Conservation (phyloP, 1,284 basidiomycete species). For the Malassezia brasiliensis region DNA sequence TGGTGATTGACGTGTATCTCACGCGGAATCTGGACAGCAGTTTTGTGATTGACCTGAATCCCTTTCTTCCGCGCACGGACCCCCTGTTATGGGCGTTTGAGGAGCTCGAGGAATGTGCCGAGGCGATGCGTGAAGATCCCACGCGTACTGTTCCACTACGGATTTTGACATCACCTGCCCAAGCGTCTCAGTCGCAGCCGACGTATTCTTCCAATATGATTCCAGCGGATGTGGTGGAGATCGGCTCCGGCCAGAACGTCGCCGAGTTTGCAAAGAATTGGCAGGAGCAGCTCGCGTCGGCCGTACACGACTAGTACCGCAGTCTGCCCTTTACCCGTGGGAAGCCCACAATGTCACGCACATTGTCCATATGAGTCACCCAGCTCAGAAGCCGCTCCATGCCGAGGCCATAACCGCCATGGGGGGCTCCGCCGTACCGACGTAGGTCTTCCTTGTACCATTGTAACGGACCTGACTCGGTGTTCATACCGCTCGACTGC, state of each 20-base stretch:
- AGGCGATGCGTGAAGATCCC: constrained; percentile 20
- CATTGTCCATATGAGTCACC: constrained; percentile 35
- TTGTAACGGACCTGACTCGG: constrained; percentile 1
- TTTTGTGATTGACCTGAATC: constrained; percentile 81
- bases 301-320: constrained; percentile 44
- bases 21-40: constrained; percentile 65
- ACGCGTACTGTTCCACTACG: constrained; percentile 46
- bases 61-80: constrained; percentile 75
- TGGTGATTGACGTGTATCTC: constrained; percentile 75
- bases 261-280: constrained; percentile 62
- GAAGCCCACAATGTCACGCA: constrained; percentile 39
- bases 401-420: constrained; percentile 44
- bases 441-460: constrained; percentile 42
- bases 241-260: constrained; percentile 65
- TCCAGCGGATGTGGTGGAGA: constrained; percentile 70
- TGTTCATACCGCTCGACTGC: constrained; percentile 2
- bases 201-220: constrained; percentile 80
- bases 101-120: constrained; percentile 54
- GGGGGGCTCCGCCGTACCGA: constrained; percentile 30
- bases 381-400: constrained; percentile 40
- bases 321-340: constrained; percentile 29
- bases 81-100: constrained; percentile 73
- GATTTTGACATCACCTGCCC: constrained; percentile 18
- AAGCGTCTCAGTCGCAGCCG: constrained; percentile 20
- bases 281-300: constrained; percentile 55